phyloP scores from a whole-genome alignment of 768 basidiomycete genomes.

The Tulasnella calospora region DNA sequence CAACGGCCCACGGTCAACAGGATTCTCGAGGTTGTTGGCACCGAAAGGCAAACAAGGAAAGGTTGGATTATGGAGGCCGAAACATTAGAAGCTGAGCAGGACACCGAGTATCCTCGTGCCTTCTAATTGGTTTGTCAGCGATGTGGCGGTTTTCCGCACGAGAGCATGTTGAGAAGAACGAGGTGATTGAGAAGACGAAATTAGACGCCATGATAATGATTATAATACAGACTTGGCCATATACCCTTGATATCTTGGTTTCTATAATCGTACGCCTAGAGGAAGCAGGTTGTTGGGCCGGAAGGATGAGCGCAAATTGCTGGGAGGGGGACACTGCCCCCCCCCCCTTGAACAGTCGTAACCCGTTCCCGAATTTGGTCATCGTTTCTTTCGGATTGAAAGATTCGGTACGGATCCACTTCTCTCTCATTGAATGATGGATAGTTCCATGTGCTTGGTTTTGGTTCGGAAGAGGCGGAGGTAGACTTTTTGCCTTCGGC shows the following conservation, averaged over 20 bases:
- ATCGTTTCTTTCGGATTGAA: conserved; percentile 91
- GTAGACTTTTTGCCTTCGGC: conserved; percentile 99
- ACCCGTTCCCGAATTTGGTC: conserved; percentile 85
- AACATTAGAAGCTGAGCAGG: background rate
- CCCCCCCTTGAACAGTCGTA: conserved; percentile 48
- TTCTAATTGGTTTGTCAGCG: background rate
- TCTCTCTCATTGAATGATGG: conserved; percentile 95
- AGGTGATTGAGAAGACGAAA: background rate
- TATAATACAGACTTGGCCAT: background rate
- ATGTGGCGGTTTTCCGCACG: background rate
- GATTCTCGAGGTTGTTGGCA: conserved; percentile 10
- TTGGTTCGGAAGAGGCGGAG: conserved; percentile 96
- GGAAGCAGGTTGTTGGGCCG: background rate
- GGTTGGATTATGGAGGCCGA: background rate
- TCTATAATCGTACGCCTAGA: conserved; percentile 46
- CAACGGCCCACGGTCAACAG: conserved; percentile 14
- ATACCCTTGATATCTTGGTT: background rate
- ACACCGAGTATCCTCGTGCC: background rate
- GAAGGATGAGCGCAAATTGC: background rate
- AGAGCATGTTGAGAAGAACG: background rate
- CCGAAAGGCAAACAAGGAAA: background rate
- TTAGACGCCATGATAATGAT: background rate
- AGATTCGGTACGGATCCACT: conserved; percentile 98
- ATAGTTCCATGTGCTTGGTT: too few relatives aligned
- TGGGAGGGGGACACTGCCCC: conserved; percentile 24